Percentiles rank a stretch among this genome's conserved stretches.
Conservation (phyloP, 176 grass and related monocot genomes). For the Oryza longistaminata region DNA sequence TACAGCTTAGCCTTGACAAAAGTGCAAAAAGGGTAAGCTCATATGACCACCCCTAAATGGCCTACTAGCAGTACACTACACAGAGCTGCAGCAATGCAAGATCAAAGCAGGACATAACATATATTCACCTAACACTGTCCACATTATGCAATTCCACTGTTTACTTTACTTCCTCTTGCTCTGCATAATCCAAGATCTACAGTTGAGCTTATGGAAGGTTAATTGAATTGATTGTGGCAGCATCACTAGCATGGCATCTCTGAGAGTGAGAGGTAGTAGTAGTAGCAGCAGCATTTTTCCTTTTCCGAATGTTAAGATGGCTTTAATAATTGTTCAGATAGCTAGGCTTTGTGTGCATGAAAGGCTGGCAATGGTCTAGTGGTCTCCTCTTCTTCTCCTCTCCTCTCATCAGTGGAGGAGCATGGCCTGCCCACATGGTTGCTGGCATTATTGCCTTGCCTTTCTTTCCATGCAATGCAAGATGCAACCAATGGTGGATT, state of each 20-base stretch:
- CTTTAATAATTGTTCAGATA: background rate
- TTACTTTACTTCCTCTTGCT: background rate
- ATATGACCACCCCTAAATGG: background rate
- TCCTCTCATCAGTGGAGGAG: background rate
- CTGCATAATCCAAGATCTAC: background rate
- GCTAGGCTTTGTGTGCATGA: background rate
- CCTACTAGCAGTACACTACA: too few species aligned
- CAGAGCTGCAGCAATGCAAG: background rate
- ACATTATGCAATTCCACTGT: background rate
- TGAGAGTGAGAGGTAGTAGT: background rate
- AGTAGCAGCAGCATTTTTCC: background rate
- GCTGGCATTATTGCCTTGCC: conserved; percentile 32
- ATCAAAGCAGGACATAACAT: background rate
- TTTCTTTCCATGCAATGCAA: conserved; percentile 9
- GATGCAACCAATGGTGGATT: conserved; percentile 13
- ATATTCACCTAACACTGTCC: background rate
- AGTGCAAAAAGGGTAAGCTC: background rate
- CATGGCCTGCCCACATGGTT: conserved; percentile 34
- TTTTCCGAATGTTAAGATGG: background rate
- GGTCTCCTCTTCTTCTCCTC: background rate
- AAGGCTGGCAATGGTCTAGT: conserved; percentile 1
- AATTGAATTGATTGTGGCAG: background rate
- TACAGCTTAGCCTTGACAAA: background rate
- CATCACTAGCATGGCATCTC: conserved; percentile 8
- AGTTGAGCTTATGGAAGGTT: background rate